A percentile compares a stretch with the other conserved stretches of the same genome.
Evolutionary conservation across 305 asterid species (phyloP).

Genomic region (Fraxinus latifolia): DNA sequence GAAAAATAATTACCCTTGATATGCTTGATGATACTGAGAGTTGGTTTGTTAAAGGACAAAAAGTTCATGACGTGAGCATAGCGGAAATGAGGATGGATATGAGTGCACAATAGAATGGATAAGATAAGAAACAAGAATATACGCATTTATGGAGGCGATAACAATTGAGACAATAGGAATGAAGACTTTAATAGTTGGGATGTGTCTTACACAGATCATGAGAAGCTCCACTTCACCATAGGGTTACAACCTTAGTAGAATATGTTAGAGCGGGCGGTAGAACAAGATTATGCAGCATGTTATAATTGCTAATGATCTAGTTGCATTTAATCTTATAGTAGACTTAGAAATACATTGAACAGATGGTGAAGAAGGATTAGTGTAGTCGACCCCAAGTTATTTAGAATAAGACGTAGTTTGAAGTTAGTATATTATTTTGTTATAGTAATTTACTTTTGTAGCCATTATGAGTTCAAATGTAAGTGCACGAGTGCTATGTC

Average conservation of each 20-base stretch:
- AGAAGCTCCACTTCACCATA: background rate
- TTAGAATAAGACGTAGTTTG: background rate
- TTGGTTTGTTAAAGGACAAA: background rate
- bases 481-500: background rate
- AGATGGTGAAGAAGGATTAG: background rate
- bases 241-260: background rate
- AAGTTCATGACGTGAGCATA: background rate
- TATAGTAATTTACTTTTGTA: background rate
- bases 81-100: background rate
- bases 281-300: background rate
- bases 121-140: background rate
- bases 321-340: background rate
- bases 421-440: background rate
- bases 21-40: background rate
- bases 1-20: background rate
- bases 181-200: background rate
- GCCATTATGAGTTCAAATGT: background rate
- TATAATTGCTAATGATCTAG: background rate
- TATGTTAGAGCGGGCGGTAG: background rate
- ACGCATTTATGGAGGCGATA: background rate
- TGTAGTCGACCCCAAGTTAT: background rate
- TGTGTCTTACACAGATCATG: background rate
- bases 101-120: background rate
- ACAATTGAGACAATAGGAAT: background rate
- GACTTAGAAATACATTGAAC: background rate